phyloP scores from a whole-genome alignment of 2,329 filamentous ascomycete species.

The Apiospora pterosperma region DNA sequence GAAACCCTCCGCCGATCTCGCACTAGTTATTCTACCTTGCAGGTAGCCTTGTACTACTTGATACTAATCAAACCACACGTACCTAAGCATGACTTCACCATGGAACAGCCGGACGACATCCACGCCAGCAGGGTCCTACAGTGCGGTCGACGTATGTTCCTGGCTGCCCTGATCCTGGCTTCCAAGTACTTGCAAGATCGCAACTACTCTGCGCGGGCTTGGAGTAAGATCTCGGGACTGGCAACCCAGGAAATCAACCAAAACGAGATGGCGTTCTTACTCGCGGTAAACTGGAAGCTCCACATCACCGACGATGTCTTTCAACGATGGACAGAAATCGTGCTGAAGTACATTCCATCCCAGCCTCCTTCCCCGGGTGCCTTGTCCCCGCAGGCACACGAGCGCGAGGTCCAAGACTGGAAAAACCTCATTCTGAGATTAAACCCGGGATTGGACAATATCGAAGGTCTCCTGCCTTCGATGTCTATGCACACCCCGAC shows the following conservation, averaged over 20 bases:
- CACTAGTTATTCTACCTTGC: conserved; percentile 95
- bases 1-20: conserved; percentile 92
- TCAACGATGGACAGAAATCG: conserved; percentile 90
- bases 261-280: conserved; percentile 89
- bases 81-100: conserved; percentile 77
- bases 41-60: conserved; percentile 94
- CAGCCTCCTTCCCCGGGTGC: conserved; percentile 53
- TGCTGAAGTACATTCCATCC: conserved; percentile 76
- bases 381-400: conserved; percentile 33
- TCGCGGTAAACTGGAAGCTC: conserved; percentile 89
- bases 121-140: conserved; percentile 77
- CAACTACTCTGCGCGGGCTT: conserved; percentile 95
- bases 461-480: conserved; percentile 38
- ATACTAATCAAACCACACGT: conserved; percentile 91
- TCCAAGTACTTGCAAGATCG: conserved; percentile 98
- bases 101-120: conserved; percentile 75
- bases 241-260: conserved; percentile 92
- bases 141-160: conserved; percentile 96
- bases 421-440: conserved; percentile 55
- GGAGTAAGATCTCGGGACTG: conserved; percentile 99
- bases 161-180: conserved; percentile 88
- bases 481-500: neutral
- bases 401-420: conserved; percentile 52
- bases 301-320: conserved; percentile 89
- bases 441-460: conserved; percentile 55